phyloP scores from a whole-genome alignment of 169 alveolate genomes.

The Cyclospora cayetanensis region DNA sequence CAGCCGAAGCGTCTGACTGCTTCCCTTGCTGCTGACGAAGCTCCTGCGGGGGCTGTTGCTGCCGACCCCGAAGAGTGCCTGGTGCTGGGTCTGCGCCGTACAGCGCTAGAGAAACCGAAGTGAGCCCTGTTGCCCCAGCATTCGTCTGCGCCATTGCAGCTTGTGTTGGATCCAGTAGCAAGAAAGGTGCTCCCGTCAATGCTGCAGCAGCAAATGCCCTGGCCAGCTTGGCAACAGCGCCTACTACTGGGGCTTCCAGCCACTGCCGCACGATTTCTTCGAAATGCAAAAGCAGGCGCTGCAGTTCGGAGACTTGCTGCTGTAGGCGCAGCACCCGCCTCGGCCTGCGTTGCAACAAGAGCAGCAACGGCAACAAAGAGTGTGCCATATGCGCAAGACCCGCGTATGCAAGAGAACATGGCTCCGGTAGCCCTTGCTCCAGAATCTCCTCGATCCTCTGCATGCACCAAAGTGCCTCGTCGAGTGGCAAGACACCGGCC shows the following conservation, averaged over 20 bases:
- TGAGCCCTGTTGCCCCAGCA: constrained; percentile 2
- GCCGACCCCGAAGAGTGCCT: neutral
- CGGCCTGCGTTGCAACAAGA: neutral
- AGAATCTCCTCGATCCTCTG: constrained; percentile 1
- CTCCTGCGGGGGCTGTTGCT: constrained; percentile 1
- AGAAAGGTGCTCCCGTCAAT: neutral
- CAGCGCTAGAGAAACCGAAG: neutral
- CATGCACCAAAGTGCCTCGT: neutral
- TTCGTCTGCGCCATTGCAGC: constrained; percentile 21
- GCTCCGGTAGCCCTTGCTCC: neutral
- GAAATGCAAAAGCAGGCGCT: neutral
- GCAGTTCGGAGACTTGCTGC: constrained; percentile 7
- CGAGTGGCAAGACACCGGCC: constrained; percentile 8
- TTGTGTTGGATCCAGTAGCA: constrained; percentile 5
- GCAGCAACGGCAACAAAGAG: neutral
- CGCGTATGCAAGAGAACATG: neutral
- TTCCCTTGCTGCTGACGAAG: neutral
- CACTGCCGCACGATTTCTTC: neutral
- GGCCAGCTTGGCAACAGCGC: neutral
- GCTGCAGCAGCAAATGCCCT: constrained; percentile 44
- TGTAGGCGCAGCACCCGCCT: neutral
- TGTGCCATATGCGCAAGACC: constrained; percentile 23
- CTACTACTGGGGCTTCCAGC: constrained; percentile 3
- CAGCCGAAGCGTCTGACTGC: neutral
- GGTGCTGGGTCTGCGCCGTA: neutral